Evolutionary conservation across 371 early-diverging fungal species (phyloP), one percentile per base, ranked within the genome.

Genomic region (Sporodiniella umbellata): DNA sequence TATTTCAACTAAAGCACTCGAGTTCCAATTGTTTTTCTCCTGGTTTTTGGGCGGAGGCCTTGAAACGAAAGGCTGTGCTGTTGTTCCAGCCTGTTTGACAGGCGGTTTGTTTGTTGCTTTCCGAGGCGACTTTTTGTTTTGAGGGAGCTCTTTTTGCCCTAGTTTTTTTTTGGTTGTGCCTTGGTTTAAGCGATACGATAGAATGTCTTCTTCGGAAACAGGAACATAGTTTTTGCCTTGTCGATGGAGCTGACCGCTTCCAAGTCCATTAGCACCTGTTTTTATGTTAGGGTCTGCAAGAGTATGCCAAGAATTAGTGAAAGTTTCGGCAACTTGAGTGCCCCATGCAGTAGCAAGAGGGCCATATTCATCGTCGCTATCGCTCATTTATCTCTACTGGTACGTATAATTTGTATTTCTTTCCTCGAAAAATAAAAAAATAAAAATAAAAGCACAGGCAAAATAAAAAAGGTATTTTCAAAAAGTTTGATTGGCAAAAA

Each of bases 221-320:
- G 77, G 77, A 11, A 53, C 66, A 23, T 62, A 76, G 37, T 76
- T 72, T 0, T 24, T 48, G 28, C 77, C 77, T 37, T 52, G 47
- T 24, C 77, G 48, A 51, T 76, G 72, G 1, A 76, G 45, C 31
- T 63, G 47, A 11, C 77, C 77, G n/a, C 62, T 53, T 12, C 77
- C 77, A 5, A 76, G n/a, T 19, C 71, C 73, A 45, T 58, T 61
- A 8, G 70, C 50, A 19, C 57, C 59, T 3, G 68, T 18, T 33
- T 68, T 70, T 17, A 56, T 53, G 14, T 53, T 56, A 2, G 59
- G 63, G 56, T 76, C 77, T 17, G 60, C 60, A 19, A 76, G 55
- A 3, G 59, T 48, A 15, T 48, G 31, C 77, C 77, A 76, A 14
- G 35, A 35, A 14, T 5, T 15, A 14, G n/a, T 14, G 4, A 15